phyloP scores from a whole-genome alignment of 768 basidiomycete genomes.

The Pseudohyphozyma bogoriensis region DNA sequence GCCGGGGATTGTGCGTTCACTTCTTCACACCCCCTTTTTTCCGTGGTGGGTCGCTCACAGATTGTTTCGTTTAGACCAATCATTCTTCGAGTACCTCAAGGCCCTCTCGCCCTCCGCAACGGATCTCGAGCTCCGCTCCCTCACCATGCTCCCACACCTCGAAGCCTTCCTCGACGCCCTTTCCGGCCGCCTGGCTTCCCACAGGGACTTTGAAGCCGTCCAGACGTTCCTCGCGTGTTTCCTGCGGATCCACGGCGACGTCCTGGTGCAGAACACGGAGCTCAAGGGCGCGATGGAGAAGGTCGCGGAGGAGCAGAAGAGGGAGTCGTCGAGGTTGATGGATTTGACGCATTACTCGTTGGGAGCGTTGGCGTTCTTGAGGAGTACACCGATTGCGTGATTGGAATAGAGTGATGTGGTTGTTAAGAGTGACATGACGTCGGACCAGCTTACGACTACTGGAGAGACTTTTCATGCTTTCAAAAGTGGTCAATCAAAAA shows the following conservation, averaged over 20 bases:
- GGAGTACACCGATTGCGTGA: slow-evolving; percentile 3
- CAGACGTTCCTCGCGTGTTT: slow-evolving; percentile 80
- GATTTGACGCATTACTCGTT: slow-evolving; percentile 38
- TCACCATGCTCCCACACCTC: slow-evolving; percentile 57
- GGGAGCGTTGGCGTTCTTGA: slow-evolving; percentile 39
- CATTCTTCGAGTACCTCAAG: slow-evolving; percentile 75
- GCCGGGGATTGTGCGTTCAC: slow-evolving; percentile 60
- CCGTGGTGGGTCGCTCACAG: background rate
- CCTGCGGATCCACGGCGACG: slow-evolving; percentile 71
- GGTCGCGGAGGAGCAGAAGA: slow-evolving; percentile 56
- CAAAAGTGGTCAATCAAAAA: too few species aligned
- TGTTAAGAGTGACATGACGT: too few species aligned
- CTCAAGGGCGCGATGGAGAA: slow-evolving; percentile 50
- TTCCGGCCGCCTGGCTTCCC: slow-evolving; percentile 59
- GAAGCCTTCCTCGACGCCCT: slow-evolving; percentile 63
- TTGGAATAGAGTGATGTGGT: too few species aligned
- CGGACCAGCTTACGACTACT: too few species aligned
- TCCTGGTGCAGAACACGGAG: slow-evolving; percentile 59
- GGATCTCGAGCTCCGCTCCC: slow-evolving; percentile 78
- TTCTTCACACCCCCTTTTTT: background rate
- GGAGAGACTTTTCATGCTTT: too few species aligned
- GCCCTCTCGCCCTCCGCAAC: slow-evolving; percentile 78
- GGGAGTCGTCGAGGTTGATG: slow-evolving; percentile 63
- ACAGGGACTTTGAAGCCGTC: slow-evolving; percentile 88
- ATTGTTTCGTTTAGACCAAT: slow-evolving; percentile 50